Evolutionary conservation across 2,329 filamentous ascomycete species (phyloP), one percentile per base, ranked within the genome.

Genomic region (Ceratocystis variospora): DNA sequence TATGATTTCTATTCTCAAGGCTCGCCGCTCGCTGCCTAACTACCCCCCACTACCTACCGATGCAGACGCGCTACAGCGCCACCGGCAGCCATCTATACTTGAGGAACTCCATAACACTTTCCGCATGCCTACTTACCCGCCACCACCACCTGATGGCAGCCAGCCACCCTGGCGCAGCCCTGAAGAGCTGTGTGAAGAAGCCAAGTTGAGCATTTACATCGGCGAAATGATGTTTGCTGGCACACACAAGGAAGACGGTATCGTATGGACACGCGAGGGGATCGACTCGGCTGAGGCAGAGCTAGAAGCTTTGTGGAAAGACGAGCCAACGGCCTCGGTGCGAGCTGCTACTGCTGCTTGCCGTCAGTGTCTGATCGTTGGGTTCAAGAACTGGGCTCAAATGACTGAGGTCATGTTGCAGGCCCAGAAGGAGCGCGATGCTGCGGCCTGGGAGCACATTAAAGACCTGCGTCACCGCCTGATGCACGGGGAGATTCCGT

Each of bases 181-280:
- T 8, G 78, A 81, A 33, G 84, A 89, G 70, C 81, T 83, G 46
- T 96, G 92, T 75, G 87, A 94, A 70, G 92, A 96, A 75, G 90
- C 91, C 2, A 90, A 85, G 0, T 77, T 96, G 15, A 91, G 90
- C 79, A 82, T 91, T 28, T 94, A 96, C 75, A 93, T 97, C 69
- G 93, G 93, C 67, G 93, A 97, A 77, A 96, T 97, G 63, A 81
- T 97, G 41, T 96, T 88, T 74, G 83, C 89, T 0, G 83, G 82
- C 3, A 71, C 72, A 1, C 76, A 75, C 19, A 78, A 79, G 63
- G 85, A 89, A 62, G 86, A 88, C 68, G 93, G 91, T 0, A 79
- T 96, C 1, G 85, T 86, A 5, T 97, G 93, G 93, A 96, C 93
- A 0, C 84, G 90, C 66, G 90, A 96, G 69, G 91, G 88, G 31